Conservation (phyloP, 2,329 filamentous ascomycete genomes). For the Fusarium lateritium region DNA sequence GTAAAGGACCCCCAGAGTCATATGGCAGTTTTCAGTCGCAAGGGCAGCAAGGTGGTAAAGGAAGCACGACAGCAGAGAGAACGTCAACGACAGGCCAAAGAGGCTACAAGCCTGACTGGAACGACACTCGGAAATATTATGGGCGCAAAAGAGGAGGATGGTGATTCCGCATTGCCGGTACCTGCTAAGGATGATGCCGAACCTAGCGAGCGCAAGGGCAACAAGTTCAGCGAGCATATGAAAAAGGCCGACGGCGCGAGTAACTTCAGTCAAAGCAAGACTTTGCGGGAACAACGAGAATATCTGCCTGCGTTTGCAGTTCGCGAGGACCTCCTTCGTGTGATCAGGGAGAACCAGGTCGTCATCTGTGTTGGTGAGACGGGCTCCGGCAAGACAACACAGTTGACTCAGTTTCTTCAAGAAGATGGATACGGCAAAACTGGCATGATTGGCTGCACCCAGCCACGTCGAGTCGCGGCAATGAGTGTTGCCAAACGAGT, state of each 20-base stretch:
- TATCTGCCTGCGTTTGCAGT: conserved; percentile 97
- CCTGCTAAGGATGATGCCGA: conserved; percentile 78
- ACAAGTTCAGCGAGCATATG: conserved; percentile 91
- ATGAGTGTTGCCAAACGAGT: conserved; percentile 99
- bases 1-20: conserved; percentile 96
- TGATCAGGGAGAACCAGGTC: conserved; percentile 97
- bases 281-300: conserved; percentile 90
- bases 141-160: conserved; percentile 93
- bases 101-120: conserved; percentile 92
- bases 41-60: conserved; percentile 93
- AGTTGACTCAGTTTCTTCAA: conserved; percentile 94
- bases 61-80: conserved; percentile 94
- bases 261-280: conserved; percentile 93
- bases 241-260: conserved; percentile 90
- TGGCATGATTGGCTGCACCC: conserved; percentile 96
- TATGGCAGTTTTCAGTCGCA: conserved; percentile 97
- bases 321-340: conserved; percentile 89
- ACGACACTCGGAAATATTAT: conserved; percentile 95
- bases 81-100: conserved; percentile 92
- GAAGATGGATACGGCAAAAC: conserved; percentile 92
- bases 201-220: conserved; percentile 63
- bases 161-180: conserved; percentile 87
- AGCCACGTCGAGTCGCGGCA: conserved; percentile 94
- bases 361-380: conserved; percentile 98
- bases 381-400: conserved; percentile 97